Conservation (phyloP, 2,329 filamentous ascomycete genomes). For the Trichoderma guizhouense region DNA sequence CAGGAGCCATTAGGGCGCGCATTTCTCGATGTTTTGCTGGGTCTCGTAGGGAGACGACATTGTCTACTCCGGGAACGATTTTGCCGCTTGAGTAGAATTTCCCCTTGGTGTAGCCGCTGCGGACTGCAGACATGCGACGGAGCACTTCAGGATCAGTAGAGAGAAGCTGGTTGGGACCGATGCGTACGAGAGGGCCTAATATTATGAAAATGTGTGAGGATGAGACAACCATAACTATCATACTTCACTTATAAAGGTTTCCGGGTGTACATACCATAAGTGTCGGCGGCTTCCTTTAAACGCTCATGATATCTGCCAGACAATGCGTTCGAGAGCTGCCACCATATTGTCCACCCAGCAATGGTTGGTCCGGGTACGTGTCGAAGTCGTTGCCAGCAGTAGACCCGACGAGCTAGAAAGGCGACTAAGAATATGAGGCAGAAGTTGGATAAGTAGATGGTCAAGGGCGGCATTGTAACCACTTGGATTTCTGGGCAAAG, state of each 20-base stretch:
- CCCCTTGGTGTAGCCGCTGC: slow-evolving; percentile 36
- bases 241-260: not conserved
- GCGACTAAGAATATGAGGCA: not conserved
- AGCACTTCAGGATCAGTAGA: slow-evolving; percentile 40
- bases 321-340: slow-evolving; percentile 29
- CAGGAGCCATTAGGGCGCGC: slow-evolving; percentile 43
- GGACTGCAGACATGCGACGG: slow-evolving; percentile 36
- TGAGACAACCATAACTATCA: not conserved
- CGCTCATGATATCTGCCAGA: slow-evolving; percentile 29
- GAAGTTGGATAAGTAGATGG: not conserved
- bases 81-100: slow-evolving; percentile 48
- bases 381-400: slow-evolving; percentile 28
- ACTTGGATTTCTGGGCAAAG: not conserved
- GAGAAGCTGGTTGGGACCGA: slow-evolving; percentile 42
- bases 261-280: slow-evolving; percentile 24
- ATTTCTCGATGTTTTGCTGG: slow-evolving; percentile 44
- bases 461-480: not conserved
- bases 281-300: slow-evolving; percentile 25
- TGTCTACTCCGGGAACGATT: slow-evolving; percentile 53
- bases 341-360: slow-evolving; percentile 30
- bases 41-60: slow-evolving; percentile 50
- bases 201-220: not conserved
- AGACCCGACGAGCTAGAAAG: slow-evolving; percentile 13
- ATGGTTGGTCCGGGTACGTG: slow-evolving; percentile 29
- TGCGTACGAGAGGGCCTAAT: slow-evolving; percentile 30